Evolutionary conservation across 306 rosid genomes (phyloP).

Genomic region (Urtica urens): DNA sequence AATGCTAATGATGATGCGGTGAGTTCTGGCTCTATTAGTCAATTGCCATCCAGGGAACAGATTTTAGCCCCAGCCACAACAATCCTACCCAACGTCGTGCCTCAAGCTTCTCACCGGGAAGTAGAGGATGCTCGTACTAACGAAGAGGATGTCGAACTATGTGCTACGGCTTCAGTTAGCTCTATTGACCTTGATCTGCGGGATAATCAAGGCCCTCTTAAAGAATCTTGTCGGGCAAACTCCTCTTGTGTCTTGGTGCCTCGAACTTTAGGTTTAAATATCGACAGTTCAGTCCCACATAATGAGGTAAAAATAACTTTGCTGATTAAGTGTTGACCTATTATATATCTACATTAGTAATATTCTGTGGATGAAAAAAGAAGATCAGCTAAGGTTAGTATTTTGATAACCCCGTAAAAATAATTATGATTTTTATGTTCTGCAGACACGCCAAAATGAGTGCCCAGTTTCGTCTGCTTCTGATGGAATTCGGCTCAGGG

Average conservation of each 20-base stretch:
- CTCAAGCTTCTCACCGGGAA: slow-evolving; percentile 14
- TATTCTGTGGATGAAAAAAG: background rate
- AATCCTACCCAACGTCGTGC: slow-evolving; percentile 2
- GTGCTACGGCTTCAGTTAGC: slow-evolving; percentile 14
- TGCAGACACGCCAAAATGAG: slow-evolving; percentile 22
- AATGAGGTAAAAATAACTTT: slow-evolving; percentile 22
- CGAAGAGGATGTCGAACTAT: slow-evolving; percentile 14
- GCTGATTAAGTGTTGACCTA: background rate
- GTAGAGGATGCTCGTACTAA: slow-evolving; percentile 21
- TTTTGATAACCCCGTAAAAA: no score
- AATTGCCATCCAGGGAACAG: slow-evolving; percentile 21
- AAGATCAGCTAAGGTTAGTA: background rate
- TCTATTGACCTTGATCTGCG: slow-evolving; percentile 22
- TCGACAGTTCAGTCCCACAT: slow-evolving; percentile 8
- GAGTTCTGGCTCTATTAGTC: slow-evolving; percentile 14
- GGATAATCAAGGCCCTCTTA: slow-evolving; percentile 26
- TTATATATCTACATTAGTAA: background rate
- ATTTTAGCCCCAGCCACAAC: slow-evolving; percentile 5
- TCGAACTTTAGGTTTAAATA: slow-evolving; percentile 9
- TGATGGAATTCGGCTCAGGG: slow-evolving; percentile 5
- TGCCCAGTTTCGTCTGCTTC: slow-evolving; percentile 9
- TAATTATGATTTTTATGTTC: no score
- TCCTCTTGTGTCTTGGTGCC: slow-evolving; percentile 19
- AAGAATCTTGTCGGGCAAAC: slow-evolving; percentile 21
- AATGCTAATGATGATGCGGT: slow-evolving; percentile 8